Base-by-base conservation (phyloP, 2,329 filamentous ascomycete genomes). In the Diplodia intermedia region DNA sequence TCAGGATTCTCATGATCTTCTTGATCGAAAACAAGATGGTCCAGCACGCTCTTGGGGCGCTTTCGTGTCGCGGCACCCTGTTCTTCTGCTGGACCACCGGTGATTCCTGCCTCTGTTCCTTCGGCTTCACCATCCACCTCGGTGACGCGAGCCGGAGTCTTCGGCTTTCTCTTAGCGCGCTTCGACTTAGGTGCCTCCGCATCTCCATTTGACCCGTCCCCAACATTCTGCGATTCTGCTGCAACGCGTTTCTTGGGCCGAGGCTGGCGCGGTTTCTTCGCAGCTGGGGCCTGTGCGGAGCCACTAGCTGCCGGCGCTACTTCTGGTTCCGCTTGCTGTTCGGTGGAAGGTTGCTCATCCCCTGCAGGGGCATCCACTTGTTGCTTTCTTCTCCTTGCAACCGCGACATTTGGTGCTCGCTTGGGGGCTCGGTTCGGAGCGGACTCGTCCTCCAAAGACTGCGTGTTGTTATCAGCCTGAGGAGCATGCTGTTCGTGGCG, bases 1-100 rank as follows among this genome's bases (percentile, higher is more conserved):
- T 79, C 77, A 8, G 78, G 76, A 65, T 70, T 85, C 9, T 74
- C 71, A 18, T 76, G 78, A 8, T 68, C 66, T 40, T 68, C 66
- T 8, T 63, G 52, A 52, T 68, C 66, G 18, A 49, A 56, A 9
- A 68, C 49, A 26, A 68, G 52, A 36, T 68, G 66, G 20, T 40
- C 33, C 7, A 52, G 55, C 20, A 63, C 15, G 15, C n/a, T 52
- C 14, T 49, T 63, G 1, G 49, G 50, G 3, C 62, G 49, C 50
- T 65, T 65, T 15, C 50, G 50, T 26, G 50, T 11, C 8, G 50
- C 50, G 7, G n/a, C 33, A 18, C 36, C 29, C 50, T 57, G 23
- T n/a, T 57, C 65, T 6, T n/a, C 47, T 12, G n/a, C 29, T 52
- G 47, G 8, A 18, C 11, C n/a, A 12, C 11, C 47, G 11, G 47